phyloP scores from a whole-genome alignment of 2,329 filamentous ascomycete species.

The Venturia carpophila region DNA sequence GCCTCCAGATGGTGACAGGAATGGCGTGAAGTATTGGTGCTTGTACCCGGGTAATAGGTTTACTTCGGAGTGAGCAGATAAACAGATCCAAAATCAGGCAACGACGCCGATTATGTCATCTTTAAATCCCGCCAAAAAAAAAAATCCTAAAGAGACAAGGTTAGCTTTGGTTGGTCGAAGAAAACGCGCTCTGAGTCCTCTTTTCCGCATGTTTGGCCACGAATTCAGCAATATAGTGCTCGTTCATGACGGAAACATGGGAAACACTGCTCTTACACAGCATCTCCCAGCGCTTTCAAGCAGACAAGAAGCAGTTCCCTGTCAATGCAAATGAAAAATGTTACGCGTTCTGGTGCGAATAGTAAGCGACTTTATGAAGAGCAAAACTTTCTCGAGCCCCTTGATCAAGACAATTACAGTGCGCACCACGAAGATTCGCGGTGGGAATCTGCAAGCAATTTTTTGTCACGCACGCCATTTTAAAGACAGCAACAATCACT shows the following conservation, averaged over 20 bases:
- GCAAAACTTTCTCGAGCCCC: neutral
- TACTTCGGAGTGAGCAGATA: neutral
- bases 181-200: neutral
- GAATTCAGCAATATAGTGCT: neutral
- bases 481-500: no score
- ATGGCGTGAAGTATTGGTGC: neutral
- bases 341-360: neutral
- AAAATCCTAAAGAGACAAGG: neutral
- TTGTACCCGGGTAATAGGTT: neutral
- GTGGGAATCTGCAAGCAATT: no score
- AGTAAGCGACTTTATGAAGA: neutral
- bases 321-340: neutral
- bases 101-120: neutral
- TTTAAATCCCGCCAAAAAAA: neutral
- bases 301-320: neutral
- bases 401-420: neutral
- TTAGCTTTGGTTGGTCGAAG: neutral
- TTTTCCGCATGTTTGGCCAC: neutral
- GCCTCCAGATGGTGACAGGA: neutral
- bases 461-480: no score
- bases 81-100: slow-evolving; percentile 2
- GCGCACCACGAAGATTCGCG: neutral
- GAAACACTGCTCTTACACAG: neutral
- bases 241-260: neutral
- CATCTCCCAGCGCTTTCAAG: neutral